These are phyloP conservation scores for Coemansia sp. DNA, from an alignment of 192 early-diverging fungal genomes.

Conservation along the genomic window DNA sequence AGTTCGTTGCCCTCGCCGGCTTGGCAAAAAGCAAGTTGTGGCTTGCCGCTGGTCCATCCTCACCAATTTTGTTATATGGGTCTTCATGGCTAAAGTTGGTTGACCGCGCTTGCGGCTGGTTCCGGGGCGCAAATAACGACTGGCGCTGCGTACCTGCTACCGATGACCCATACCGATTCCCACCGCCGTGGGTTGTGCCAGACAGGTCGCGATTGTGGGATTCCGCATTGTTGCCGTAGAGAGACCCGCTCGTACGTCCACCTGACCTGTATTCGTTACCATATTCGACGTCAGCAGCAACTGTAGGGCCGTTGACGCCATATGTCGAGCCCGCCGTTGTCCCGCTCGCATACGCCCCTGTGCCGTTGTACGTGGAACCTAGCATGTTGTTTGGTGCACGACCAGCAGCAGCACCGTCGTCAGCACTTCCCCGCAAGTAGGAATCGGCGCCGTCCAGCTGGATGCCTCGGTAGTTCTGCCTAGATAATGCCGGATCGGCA, in stretches of 20 bases:
- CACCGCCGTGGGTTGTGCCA: neutral
- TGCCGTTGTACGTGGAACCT: too few species aligned
- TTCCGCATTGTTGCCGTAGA: neutral
- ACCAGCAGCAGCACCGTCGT: neutral
- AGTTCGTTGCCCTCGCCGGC: conserved; percentile 1
- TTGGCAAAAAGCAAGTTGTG: neutral
- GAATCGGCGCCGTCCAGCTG: too few species aligned
- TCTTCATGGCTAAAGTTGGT: neutral
- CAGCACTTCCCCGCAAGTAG: too few species aligned
- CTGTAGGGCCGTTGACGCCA: neutral
- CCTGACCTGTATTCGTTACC: neutral
- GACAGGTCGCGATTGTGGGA: neutral
- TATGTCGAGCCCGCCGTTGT: neutral
- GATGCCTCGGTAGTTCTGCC: too few species aligned
- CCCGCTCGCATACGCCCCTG: too few species aligned
- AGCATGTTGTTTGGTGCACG: too few species aligned
- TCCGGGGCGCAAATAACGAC: neutral
- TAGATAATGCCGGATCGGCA: neutral
- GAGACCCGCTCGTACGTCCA: neutral
- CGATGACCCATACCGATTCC: neutral
- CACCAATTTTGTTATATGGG: neutral
- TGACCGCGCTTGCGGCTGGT: neutral
- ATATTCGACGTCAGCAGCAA: neutral
- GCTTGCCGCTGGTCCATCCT: neutral
- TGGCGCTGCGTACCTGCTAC: neutral